A percentile compares a stretch with the other conserved stretches of the same genome.
phyloP scores from a whole-genome alignment of 2,329 filamentous ascomycete species.

The Beauveria brongniartii region DNA sequence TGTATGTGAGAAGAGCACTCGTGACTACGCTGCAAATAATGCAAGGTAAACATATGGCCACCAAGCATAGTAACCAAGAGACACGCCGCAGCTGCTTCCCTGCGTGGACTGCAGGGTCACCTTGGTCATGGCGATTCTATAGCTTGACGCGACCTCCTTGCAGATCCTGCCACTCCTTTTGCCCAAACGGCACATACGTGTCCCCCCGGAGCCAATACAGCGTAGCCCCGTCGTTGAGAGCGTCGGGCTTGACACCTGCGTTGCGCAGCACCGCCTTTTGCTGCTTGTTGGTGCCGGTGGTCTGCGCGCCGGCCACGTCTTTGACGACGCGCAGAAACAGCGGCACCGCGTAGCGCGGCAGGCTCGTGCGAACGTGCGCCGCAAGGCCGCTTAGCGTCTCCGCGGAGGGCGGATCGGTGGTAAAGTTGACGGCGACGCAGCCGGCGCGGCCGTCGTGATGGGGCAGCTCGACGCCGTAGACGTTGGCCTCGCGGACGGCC shows the following conservation, averaged over 20 bases:
- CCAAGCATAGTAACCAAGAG: neutral
- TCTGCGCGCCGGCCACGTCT: constrained; percentile 45
- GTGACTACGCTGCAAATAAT: neutral
- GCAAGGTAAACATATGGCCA: neutral
- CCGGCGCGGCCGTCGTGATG: constrained; percentile 78
- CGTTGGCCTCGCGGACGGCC: constrained; percentile 67
- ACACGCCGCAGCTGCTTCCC: neutral
- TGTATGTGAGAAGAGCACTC: neutral
- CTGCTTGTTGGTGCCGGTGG: constrained; percentile 83
- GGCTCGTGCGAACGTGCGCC: constrained; percentile 41
- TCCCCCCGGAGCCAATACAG: constrained; percentile 59
- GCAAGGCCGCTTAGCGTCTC: constrained; percentile 52
- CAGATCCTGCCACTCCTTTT: constrained; percentile 61
- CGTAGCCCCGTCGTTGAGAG: constrained; percentile 26
- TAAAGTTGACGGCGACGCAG: constrained; percentile 62
- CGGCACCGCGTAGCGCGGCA: constrained; percentile 71
- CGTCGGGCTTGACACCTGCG: constrained; percentile 61
- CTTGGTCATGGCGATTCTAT: constrained; percentile 25
- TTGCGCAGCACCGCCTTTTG: constrained; percentile 67
- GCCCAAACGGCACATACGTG: constrained; percentile 59
- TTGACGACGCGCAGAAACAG: constrained; percentile 64
- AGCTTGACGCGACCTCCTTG: constrained; percentile 63
- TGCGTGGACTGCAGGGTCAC: neutral
- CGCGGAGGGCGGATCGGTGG: constrained; percentile 31
- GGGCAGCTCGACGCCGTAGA: constrained; percentile 74